These are phyloP conservation scores for Flaveria floridana DNA, from an alignment of 140 eudicot genomes.

Conservation along the genomic window DNA sequence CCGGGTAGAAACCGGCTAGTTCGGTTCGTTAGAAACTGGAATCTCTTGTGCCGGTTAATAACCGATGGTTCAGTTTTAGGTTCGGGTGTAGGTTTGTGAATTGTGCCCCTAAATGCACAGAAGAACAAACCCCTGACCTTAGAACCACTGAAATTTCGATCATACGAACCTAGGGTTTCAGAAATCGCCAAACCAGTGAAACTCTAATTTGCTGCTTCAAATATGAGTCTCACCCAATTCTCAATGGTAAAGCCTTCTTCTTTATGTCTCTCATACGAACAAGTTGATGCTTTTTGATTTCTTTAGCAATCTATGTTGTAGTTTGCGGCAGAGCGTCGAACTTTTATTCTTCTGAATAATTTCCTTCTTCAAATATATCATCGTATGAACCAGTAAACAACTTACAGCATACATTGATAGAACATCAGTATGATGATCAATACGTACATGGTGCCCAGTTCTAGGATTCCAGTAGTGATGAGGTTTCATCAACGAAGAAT, in stretches of 20 bases:
- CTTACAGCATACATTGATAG: neutral
- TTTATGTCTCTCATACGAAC: neutral
- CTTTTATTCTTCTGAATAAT: neutral
- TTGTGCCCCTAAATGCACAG: too few relatives aligned
- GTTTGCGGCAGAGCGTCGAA: neutral
- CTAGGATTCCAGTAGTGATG: neutral
- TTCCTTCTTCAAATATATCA: neutral
- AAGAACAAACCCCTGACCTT: too few relatives aligned
- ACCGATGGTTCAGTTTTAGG: too few relatives aligned
- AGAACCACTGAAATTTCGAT: neutral
- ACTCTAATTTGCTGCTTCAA: slow-evolving; percentile 14
- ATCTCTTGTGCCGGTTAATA: too few relatives aligned
- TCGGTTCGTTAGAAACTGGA: too few relatives aligned
- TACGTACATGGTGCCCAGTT: slow-evolving; percentile 11
- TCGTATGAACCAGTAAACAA: neutral
- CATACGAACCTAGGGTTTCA: slow-evolving; percentile 36
- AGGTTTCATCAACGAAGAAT: neutral
- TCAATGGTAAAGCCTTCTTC: slow-evolving; percentile 51
- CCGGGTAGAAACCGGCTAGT: too few relatives aligned
- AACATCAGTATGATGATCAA: neutral
- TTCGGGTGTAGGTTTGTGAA: too few relatives aligned
- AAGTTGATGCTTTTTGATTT: slow-evolving; percentile 10
- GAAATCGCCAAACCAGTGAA: neutral
- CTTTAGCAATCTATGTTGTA: neutral
- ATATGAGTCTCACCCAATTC: slow-evolving; percentile 64